Base-by-base conservation (phyloP, 495 filamentous ascomycete species). In the Ascodesmis nigricans region DNA sequence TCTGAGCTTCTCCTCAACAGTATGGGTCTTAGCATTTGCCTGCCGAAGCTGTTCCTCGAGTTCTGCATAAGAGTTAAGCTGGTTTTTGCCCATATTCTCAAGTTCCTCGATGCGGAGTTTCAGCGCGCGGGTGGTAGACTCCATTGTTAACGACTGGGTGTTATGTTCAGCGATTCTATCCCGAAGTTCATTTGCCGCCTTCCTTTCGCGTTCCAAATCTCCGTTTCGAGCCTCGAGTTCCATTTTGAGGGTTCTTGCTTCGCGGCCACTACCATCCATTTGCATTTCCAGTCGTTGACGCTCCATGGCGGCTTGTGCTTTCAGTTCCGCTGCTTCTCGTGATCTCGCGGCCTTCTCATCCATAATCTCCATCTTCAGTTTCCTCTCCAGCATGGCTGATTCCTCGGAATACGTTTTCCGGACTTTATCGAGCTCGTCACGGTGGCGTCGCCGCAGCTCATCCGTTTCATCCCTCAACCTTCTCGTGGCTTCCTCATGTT, bases 51-150 rank as follows among this genome's bases (percentile, higher is more conserved):
- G 62, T 33, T 69, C 59, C 47, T 87, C 71, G 53, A 91, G 66
- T 13, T 70, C 65, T 18, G 75, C 70, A 50, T 79, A 90, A 21
- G 74, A 66, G 39, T 78, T 61, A 3, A 76, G 79, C 49, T 91
- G 80, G 21, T 78, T 72, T 52, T 91, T 77, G 44, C 72, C 73
- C 39, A 80, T 78, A 8, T 76, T 80, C 54, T 93, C 80, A 13
- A 93, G 67, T 49, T 83, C 81, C 37, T 87, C 73, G 35, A 87
- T 77, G 29, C 77, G 71, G 3, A 73, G 73, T 40, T 71, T 70
- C 24, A 90, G 65, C 6, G 73, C 73, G 30, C 71, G 68, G 23
- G 73, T 71, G 3, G 74, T 68, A 1, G 69, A 71, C 39, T 92
- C 81, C 13, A 93, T 53, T 0, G 64, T 65, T 21, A 72, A 55